phyloP scores from a whole-genome alignment of 768 basidiomycete genomes.

The Mycena metata region DNA sequence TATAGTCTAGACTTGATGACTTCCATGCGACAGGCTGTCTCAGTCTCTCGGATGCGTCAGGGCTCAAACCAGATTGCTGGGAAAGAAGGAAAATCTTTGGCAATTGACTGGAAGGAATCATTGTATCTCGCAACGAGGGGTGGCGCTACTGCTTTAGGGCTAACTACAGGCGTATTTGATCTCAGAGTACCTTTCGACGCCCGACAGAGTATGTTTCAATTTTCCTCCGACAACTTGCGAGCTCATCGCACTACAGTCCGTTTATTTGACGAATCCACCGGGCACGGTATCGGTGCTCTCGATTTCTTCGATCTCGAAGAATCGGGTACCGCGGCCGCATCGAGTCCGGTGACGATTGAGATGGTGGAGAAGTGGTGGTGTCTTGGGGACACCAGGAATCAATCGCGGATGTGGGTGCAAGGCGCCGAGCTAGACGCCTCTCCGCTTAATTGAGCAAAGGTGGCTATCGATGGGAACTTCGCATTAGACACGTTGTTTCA shows the following conservation, averaged over 20 bases:
- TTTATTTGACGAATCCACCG: conserved; percentile 60
- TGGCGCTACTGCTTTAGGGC: conserved; percentile 77
- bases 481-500: conserved; percentile 32
- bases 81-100: conserved; percentile 48
- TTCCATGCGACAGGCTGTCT: conserved; percentile 85
- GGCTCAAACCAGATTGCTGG: conserved; percentile 52
- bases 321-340: conserved; percentile 22
- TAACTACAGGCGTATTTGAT: conserved; percentile 62
- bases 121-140: conserved; percentile 87
- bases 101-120: conserved; percentile 85
- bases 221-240: conserved; percentile 7
- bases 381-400: conserved; percentile 78
- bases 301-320: conserved; percentile 74
- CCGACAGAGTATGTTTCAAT: conserved; percentile 72
- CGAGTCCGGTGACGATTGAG: conserved; percentile 54
- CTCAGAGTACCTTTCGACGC: conserved; percentile 81
- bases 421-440: conserved; percentile 53
- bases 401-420: conserved; percentile 81
- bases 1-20: conserved; percentile 84
- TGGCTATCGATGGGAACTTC: conserved; percentile 18
- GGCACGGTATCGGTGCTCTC: conserved; percentile 69
- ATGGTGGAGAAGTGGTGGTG: conserved; percentile 94
- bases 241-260: conserved; percentile 52
- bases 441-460: conserved; percentile 18
- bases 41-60: conserved; percentile 77